Base-by-base conservation (phyloP, 2,329 filamentous ascomycete species). In the Aspergillus persii region DNA sequence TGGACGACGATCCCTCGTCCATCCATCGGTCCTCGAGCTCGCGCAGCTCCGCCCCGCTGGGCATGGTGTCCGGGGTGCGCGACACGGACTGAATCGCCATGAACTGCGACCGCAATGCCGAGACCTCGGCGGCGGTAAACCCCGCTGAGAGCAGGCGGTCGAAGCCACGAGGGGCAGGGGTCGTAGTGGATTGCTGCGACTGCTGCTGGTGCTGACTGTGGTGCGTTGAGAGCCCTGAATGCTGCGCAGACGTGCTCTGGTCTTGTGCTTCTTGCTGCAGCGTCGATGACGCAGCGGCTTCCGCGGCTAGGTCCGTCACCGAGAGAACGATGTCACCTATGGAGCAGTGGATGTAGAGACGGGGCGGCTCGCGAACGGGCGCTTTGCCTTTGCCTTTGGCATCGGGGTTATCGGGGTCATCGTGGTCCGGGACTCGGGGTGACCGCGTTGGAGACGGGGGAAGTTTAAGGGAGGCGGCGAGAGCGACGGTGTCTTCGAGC, bases 271-370 rank as follows among this genome's bases (percentile, higher is more conserved):
- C 58, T 1, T 68, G 59, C 15, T 66, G 65, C 1, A 69, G 41
- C 3, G 70, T 75, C 8, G 73, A 71, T 3, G 74, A 66, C n/a
- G 69, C 56, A 9, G 62, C 62, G 2, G 84, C 83, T 78, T 96
- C 93, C 12, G 81, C 82, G 1, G 82, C 83, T 26, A 98, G 84
- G 59, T 96, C 92, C 0, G 80, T 71, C 11, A 84, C 72, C 0
- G 89, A 84, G 11, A 98, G 83, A 29, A 84, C 80, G 73, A 91
- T 87, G 57, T 87, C 84, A 56, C 92, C 92, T 59, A 98, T 90
- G 63, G 91, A 94, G 82, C 94, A 98, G 79, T 96, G 96, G 61
- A 98, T 89, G 74, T 96, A 97, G 69, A 96, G 85, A 49, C 89
- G 84, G 41, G 81, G 80, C 27, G 65, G 61, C 8, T 80, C 79